Evolutionary conservation across 805 yeast genomes (phyloP).

Genomic region (Nakazawaea populi): DNA sequence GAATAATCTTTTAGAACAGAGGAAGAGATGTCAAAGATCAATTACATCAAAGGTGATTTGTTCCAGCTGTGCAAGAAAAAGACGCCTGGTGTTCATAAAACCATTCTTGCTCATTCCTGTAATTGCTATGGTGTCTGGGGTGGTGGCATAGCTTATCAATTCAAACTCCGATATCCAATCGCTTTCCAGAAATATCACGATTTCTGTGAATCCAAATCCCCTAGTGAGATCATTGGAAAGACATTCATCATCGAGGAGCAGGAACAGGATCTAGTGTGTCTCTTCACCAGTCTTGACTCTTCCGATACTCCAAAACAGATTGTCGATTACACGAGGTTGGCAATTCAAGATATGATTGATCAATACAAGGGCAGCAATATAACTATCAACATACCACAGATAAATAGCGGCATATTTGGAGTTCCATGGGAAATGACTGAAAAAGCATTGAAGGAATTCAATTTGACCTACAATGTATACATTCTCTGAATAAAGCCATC

Average conservation of each 20-base stretch:
- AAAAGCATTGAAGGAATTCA: conserved; percentile 31
- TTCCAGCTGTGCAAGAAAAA: conserved; percentile 29
- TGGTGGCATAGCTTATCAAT: conserved; percentile 69
- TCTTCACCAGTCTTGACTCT: conserved; percentile 64
- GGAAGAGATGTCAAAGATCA: conserved; percentile 13
- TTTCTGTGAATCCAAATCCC: conserved; percentile 29
- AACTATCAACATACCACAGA: conserved; percentile 61
- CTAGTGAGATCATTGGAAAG: conserved; percentile 46
- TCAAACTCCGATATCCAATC: conserved; percentile 47
- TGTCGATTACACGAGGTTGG: conserved; percentile 40
- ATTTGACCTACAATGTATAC: conserved; percentile 39
- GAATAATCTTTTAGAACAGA: too few relatives aligned
- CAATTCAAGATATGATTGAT: conserved; percentile 39
- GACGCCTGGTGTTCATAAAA: background rate
- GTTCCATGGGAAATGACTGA: conserved; percentile 79
- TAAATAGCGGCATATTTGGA: conserved; percentile 74
- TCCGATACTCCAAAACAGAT: conserved; percentile 42
- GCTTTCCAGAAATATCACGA: conserved; percentile 45
- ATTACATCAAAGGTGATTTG: conserved; percentile 53
- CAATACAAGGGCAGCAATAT: conserved; percentile 25
- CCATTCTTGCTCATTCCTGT: conserved; percentile 69
- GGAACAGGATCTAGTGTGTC: conserved; percentile 46
- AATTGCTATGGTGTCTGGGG: conserved; percentile 81
- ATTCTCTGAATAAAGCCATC: conserved; percentile 21
- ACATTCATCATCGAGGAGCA: conserved; percentile 30